These are phyloP conservation scores for Lenwebbia sp. DNA, from an alignment of 345 rosid species.

Conservation along the genomic window DNA sequence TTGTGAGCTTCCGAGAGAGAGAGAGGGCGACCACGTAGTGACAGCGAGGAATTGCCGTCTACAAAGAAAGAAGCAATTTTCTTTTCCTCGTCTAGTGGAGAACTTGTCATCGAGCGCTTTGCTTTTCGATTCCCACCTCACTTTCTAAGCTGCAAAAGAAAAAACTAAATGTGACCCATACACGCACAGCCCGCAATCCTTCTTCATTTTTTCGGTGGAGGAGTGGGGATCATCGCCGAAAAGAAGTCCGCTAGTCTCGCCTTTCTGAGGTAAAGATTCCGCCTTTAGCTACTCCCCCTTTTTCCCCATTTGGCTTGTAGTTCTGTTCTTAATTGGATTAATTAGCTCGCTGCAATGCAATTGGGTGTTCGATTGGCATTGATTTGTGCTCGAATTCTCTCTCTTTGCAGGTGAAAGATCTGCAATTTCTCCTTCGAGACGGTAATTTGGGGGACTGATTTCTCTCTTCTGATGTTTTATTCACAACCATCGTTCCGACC, in stretches of 20 bases:
- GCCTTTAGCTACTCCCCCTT: not conserved
- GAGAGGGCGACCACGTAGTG: not conserved
- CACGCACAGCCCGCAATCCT: not conserved
- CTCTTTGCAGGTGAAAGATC: not conserved
- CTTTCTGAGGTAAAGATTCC: not conserved
- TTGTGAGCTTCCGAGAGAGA: not conserved
- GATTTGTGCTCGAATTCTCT: not conserved
- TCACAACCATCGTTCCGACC: conserved; percentile 42
- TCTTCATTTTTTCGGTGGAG: not conserved
- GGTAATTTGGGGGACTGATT: conserved; percentile 12
- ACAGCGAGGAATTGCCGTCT: not conserved
- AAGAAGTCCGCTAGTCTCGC: not conserved
- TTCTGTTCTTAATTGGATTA: not conserved
- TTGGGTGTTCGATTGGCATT: not conserved
- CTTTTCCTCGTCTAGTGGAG: not conserved
- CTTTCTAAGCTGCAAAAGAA: not conserved
- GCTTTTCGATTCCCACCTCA: not conserved
- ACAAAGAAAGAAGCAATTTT: not conserved
- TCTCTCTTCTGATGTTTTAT: conserved; percentile 73
- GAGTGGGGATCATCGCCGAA: not conserved
- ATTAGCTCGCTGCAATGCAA: not conserved
- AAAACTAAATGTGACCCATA: not conserved
- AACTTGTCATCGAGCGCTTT: conserved; percentile 1
- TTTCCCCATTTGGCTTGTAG: not conserved
- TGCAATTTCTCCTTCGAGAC: not conserved